Evolutionary conservation across 331 rosid species (phyloP), one percentile per base, ranked within the genome.

Genomic region (Rhamnella rubrinervis): DNA sequence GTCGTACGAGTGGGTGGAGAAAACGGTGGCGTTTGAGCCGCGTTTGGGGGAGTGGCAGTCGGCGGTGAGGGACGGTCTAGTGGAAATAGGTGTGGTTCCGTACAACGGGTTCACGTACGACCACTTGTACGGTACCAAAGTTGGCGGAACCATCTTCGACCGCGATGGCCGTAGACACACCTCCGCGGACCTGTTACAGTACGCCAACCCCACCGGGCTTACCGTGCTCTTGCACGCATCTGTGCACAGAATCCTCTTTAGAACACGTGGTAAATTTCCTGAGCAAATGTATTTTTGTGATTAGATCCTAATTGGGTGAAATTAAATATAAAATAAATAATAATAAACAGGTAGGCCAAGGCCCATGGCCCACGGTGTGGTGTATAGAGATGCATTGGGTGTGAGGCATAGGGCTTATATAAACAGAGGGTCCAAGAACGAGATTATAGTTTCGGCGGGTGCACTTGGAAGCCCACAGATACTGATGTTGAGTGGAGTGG

Each of bases 381-480:
- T 67, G 10, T 92, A 80, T 40, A 71, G 62, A 71, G 98, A 92
- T 66, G 55, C 74, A 50, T 8, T 0, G 0, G 93, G 96, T 4
- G 57, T 0, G 0, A 73, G 38, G 39, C 98, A 89, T 75, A 77
- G 25, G 68, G 95, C 96, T 4, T 89, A 81, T 56, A 80, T 92
- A 0, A 87, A 66, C 11, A 49, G 11, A 0, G 84, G 83, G 72
- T 37, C 66, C 0, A 67, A 7, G 15, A 83, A 39, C 12, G 97
- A 89, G 82, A 78, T 92, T n/a, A 81, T 87, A 0, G 44, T 87
- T 10, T 84, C 97, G 14, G 77, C 95, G 0, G 97, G 97, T 18
- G 92, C 96, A 23, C 70, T 92, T 13, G 97, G 96, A 71, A 92
- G 97, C 79, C 97, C 97, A 77, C 96, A 92, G 44, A 77, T 92